A percentile compares a stretch with the other conserved stretches of the same genome.
phyloP scores from a whole-genome alignment of 2,329 filamentous ascomycete genomes.

The Aspergillus fischeri region DNA sequence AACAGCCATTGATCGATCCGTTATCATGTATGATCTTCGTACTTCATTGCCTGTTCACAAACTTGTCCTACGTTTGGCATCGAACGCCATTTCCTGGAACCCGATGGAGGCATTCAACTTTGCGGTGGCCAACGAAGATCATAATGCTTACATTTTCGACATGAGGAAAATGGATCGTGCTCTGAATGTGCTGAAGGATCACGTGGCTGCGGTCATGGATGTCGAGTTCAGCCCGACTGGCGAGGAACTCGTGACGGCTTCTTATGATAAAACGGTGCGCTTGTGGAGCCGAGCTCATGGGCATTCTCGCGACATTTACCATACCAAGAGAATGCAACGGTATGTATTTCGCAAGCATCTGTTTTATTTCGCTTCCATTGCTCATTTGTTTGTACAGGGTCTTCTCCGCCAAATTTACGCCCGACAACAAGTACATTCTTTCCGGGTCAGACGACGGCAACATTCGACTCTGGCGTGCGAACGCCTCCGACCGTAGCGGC shows the following conservation, averaged over 20 bases:
- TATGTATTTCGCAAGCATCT: slow-evolving; percentile 19
- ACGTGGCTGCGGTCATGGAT: slow-evolving; percentile 91
- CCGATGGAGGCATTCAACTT: slow-evolving; percentile 97
- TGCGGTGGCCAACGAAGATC: slow-evolving; percentile 88
- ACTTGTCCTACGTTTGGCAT: slow-evolving; percentile 74
- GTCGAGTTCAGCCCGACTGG: slow-evolving; percentile 93
- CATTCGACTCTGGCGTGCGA: slow-evolving; percentile 80
- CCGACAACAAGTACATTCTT: slow-evolving; percentile 84
- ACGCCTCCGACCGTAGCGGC: slow-evolving; percentile 77
- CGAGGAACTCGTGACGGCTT: slow-evolving; percentile 85
- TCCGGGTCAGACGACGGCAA: slow-evolving; percentile 94
- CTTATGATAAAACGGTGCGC: slow-evolving; percentile 82
- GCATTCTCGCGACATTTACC: slow-evolving; percentile 88
- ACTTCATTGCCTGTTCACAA: slow-evolving; percentile 80
- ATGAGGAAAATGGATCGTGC: slow-evolving; percentile 86
- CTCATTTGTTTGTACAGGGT: slow-evolving; percentile 50
- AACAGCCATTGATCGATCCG: slow-evolving; percentile 75
- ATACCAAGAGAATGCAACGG: slow-evolving; percentile 94
- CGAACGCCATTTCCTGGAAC: slow-evolving; percentile 85
- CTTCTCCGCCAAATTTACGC: slow-evolving; percentile 78
- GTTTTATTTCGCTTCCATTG: slow-evolving; percentile 1
- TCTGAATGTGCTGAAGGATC: slow-evolving; percentile 83
- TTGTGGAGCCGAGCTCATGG: slow-evolving; percentile 78
- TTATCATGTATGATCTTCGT: slow-evolving; percentile 89
- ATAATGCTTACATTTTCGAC: slow-evolving; percentile 90